Evolutionary conservation across 495 filamentous ascomycete genomes (phyloP).

Genomic region (Amniculicola lignicola): DNA sequence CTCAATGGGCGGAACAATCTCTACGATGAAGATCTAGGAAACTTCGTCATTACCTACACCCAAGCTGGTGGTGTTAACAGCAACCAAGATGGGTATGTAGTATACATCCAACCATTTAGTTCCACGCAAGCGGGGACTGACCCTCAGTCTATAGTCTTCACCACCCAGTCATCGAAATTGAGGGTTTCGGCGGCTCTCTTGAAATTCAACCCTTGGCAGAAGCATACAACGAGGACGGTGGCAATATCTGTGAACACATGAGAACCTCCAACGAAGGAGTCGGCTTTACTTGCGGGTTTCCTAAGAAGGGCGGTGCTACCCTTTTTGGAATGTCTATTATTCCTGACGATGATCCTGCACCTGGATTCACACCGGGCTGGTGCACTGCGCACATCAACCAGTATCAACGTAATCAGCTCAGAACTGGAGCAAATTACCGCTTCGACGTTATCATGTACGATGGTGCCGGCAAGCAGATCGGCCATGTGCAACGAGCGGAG

Average conservation of each 20-base stretch:
- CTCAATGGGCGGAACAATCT: neutral
- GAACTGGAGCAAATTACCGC: neutral
- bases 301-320: neutral
- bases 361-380: neutral
- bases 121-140: no score
- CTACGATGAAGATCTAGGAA: neutral
- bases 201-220: neutral
- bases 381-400: neutral
- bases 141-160: neutral
- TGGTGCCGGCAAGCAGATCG: neutral
- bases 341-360: neutral
- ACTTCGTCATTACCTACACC: neutral
- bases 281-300: neutral
- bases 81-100: no score
- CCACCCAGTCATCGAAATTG: neutral
- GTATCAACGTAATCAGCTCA: neutral
- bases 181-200: neutral
- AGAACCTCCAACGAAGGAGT: neutral
- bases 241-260: neutral
- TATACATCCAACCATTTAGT: no score
- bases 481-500: neutral
- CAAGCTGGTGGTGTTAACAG: neutral
- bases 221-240: neutral
- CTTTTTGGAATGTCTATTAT: neutral
- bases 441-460: neutral